Conservation (phyloP, 164 flowering plant genomes). For the Nymphaea colorata region DNA sequence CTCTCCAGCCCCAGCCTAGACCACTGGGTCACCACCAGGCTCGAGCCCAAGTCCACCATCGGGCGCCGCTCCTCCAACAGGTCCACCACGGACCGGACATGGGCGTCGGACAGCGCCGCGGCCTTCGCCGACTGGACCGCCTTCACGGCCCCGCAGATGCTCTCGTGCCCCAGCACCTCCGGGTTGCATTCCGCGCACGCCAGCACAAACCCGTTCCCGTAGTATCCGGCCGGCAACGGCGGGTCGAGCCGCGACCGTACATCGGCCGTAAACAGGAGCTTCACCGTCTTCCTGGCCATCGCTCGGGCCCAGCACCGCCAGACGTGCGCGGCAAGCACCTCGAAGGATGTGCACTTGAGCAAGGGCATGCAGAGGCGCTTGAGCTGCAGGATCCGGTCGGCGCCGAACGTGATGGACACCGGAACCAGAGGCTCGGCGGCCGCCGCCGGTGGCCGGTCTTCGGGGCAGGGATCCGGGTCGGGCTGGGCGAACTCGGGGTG, state of each 20-base stretch:
- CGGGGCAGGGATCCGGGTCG: slow-evolving; percentile 5
- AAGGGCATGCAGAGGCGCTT: slow-evolving; percentile 54
- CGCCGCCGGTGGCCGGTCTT: slow-evolving; percentile 18
- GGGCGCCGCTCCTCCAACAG: slow-evolving; percentile 45
- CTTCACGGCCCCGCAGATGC: slow-evolving; percentile 37
- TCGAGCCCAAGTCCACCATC: slow-evolving; percentile 43
- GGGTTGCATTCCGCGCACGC: slow-evolving; percentile 63
- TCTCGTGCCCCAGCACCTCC: slow-evolving; percentile 26
- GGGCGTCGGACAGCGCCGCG: slow-evolving; percentile 24
- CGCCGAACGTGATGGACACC: slow-evolving; percentile 43
- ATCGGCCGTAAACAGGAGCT: slow-evolving; percentile 79
- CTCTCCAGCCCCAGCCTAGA: slow-evolving; percentile 68
- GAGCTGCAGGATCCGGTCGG: slow-evolving; percentile 42
- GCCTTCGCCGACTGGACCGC: slow-evolving; percentile 59
- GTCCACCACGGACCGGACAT: slow-evolving; percentile 48
- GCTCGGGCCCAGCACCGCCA: slow-evolving; percentile 82
- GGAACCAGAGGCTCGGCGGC: slow-evolving; percentile 57
- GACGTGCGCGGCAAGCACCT: slow-evolving; percentile 73
- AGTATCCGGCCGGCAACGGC: slow-evolving; percentile 51
- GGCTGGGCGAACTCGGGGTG: slow-evolving; percentile 39
- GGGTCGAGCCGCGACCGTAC: slow-evolving; percentile 36
- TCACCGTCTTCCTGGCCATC: slow-evolving; percentile 36
- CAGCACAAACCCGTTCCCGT: slow-evolving; percentile 82
- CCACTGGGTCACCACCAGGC: slow-evolving; percentile 81
- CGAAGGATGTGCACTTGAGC: slow-evolving; percentile 79